Base-by-base conservation (phyloP, 768 basidiomycete genomes). In the Trametes cubensis region DNA sequence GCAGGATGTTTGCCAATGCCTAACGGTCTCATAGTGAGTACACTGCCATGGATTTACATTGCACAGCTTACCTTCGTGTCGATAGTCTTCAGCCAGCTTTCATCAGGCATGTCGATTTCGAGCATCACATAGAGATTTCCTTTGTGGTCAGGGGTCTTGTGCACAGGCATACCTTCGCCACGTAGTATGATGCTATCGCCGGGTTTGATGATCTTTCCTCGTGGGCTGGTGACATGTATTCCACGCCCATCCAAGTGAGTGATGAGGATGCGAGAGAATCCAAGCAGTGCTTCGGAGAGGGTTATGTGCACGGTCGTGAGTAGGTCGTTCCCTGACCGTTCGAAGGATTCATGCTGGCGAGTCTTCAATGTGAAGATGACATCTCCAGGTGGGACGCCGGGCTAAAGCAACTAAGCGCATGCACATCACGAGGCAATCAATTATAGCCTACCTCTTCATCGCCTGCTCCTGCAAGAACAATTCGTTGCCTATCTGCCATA, bases 231-330 rank as follows among this genome's bases (percentile, higher is more conserved):
- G 14, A 97, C 84, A 40, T 85, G 85, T 54, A 98, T 81, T n/a
- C 94, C 94, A 15, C 94, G 85, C 11, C 95, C 95, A 70, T 99
- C 96, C 30, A 99, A 81, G 73, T 99, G 96, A 7, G 88, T 91
- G 60, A 99, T 78, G 23, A 97, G 76, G 64, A 98, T 88, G 26
- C 96, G 86, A 49, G 88, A 91, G 77, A 99, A 95, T n/a, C 96
- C 96, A 55, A 97, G 83, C 11, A 98, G 83, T 3, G 95, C 92
- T 75, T 99, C 96, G 11, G 95, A 95, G 28, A 98, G 80, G 0
- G 94, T 95, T 59, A 99, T 88, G 48, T 87, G 86, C 59, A 94
- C 85, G 34, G 83, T 86, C 2, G 92, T 86, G 41, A 91, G 79
- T 34, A 99, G 82, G 70, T 95, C 90, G 61, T 85, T 85, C 55